These are phyloP conservation scores for Crithidia bombi DNA, from an alignment of 208 protist genomes.

Conservation along the genomic window DNA sequence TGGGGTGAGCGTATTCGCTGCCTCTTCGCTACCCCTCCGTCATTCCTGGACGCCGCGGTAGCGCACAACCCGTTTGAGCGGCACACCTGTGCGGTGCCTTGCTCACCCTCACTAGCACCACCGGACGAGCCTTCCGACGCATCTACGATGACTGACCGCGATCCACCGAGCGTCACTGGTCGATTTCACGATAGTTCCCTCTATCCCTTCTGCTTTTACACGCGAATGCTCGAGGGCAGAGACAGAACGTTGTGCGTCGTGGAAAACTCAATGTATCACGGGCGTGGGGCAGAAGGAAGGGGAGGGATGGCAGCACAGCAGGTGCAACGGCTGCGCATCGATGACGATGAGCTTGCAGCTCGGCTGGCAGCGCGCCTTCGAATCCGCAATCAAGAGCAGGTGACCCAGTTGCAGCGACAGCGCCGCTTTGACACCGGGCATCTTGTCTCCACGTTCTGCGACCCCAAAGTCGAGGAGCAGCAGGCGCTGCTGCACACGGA, in stretches of 20 bases:
- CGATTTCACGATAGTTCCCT: constrained; percentile 28
- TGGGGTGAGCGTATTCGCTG: constrained; percentile 61
- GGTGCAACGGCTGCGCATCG: constrained; percentile 6
- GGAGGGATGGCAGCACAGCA: background rate
- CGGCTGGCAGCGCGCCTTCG: constrained; percentile 42
- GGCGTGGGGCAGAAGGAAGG: background rate
- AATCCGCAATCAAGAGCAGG: background rate
- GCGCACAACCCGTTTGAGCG: constrained; percentile 27
- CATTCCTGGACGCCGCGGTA: constrained; percentile 10
- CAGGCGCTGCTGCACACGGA: constrained; percentile 57
- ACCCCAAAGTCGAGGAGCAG: constrained; percentile 53
- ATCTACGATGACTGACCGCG: too few relatives aligned
- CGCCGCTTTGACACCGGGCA: background rate
- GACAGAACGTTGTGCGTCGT: background rate
- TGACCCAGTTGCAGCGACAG: background rate
- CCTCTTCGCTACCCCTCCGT: constrained; percentile 34
- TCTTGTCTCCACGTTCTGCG: constrained; percentile 35
- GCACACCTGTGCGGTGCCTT: constrained; percentile 13
- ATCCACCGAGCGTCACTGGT: background rate
- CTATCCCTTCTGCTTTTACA: constrained; percentile 72
- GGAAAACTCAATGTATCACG: background rate
- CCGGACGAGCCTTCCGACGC: background rate
- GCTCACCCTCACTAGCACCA: background rate
- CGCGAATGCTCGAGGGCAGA: constrained; percentile 32
- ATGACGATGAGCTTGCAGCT: constrained; percentile 28